Evolutionary conservation across 345 rosid species (phyloP).

Genomic region (Boechera stricta): DNA sequence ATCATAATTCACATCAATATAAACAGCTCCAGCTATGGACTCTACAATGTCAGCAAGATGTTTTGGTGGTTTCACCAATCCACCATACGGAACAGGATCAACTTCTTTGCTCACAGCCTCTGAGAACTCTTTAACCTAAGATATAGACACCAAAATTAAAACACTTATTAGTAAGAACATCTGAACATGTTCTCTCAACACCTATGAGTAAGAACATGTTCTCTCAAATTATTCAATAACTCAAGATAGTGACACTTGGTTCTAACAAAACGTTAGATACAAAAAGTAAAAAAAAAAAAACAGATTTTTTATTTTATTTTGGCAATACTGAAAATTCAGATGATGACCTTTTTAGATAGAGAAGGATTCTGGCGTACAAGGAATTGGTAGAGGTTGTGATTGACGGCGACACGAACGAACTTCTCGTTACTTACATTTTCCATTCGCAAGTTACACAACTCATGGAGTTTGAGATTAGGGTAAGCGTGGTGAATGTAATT

Average conservation of each 20-base stretch:
- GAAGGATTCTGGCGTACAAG: conserved; percentile 43
- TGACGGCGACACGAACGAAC: conserved; percentile 68
- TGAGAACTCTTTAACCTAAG: conserved; percentile 54
- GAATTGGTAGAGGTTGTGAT: conserved; percentile 46
- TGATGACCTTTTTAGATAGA: conserved; percentile 45
- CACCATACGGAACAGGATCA: conserved; percentile 48
- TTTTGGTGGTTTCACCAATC: conserved; percentile 65
- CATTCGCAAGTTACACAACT: conserved; percentile 50
- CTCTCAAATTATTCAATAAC: background rate
- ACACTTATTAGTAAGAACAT: background rate
- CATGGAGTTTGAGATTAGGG: conserved; percentile 53
- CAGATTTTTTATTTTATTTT: too few relatives aligned
- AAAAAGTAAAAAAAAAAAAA: too few relatives aligned
- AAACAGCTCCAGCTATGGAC: conserved; percentile 62
- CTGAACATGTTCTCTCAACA: background rate
- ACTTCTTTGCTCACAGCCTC: conserved; percentile 44
- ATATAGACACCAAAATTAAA: background rate
- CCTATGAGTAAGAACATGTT: too few relatives aligned
- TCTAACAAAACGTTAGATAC: too few relatives aligned
- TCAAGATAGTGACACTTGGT: too few relatives aligned
- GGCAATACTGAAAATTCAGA: background rate
- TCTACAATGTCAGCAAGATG: conserved; percentile 65
- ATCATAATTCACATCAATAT: conserved; percentile 45
- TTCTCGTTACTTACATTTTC: conserved; percentile 67
- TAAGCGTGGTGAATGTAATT: conserved; percentile 50